phyloP scores from a whole-genome alignment of 31 red algal genomes.

The Porphyra umbilicalis region DNA sequence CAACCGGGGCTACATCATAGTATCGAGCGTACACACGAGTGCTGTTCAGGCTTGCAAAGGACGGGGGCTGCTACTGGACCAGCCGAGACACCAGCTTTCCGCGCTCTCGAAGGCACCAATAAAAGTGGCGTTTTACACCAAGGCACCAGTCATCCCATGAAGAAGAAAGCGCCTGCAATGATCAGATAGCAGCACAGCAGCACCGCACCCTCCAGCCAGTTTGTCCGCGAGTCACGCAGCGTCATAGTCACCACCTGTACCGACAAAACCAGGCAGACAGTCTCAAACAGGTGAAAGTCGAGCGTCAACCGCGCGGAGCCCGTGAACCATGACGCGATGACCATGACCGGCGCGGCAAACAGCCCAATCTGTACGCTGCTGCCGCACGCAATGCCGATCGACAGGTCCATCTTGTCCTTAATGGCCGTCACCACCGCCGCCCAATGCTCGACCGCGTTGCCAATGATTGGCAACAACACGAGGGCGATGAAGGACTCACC shows the following conservation, averaged over 20 bases:
- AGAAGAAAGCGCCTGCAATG: conserved; percentile 65
- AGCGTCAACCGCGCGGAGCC: conserved; percentile 52
- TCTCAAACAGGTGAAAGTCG: conserved; percentile 73
- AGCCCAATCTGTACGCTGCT: conserved; percentile 87
- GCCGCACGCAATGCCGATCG: conserved; percentile 84
- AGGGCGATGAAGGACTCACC: conserved; percentile 74
- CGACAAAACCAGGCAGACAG: conserved; percentile 55
- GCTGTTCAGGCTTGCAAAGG: too few relatives aligned
- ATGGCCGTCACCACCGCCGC: conserved; percentile 69
- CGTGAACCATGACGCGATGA: conserved; percentile 74
- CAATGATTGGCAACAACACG: conserved; percentile 78
- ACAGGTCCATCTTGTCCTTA: conserved; percentile 88
- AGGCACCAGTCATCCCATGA: conserved; percentile 27
- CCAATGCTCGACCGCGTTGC: conserved; percentile 94
- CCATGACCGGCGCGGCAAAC: conserved; percentile 80
- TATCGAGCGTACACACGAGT: too few relatives aligned
- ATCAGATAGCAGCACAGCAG: conserved; percentile 74
- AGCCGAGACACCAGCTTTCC: too few relatives aligned
- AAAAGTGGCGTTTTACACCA: too few relatives aligned
- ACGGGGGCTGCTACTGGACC: too few relatives aligned
- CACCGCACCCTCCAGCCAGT: conserved; percentile 91
- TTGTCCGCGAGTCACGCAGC: conserved; percentile 69
- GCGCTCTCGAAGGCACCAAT: too few relatives aligned
- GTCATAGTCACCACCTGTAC: conserved; percentile 81
- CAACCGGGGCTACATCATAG: too few relatives aligned